Evolutionary conservation across 768 basidiomycete genomes (phyloP), one percentile per base, ranked within the genome.

Genomic region (Kwoniella dejecticola): DNA sequence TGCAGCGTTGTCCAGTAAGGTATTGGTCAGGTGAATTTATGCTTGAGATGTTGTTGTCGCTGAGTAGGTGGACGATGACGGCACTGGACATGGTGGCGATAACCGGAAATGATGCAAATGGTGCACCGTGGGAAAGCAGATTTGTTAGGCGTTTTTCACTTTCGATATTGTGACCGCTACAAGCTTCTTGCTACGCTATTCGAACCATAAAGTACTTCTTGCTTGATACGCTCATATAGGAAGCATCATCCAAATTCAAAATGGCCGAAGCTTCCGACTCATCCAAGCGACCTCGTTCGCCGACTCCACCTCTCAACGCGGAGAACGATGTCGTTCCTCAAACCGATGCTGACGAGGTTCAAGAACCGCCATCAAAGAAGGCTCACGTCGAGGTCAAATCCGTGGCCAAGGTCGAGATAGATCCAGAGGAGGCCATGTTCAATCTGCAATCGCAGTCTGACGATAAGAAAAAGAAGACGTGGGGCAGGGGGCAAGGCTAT

Each of bases 361-460:
- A 15, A 23, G 21, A 31, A 36, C 58, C 58, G 8, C 49, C 57
- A n/a, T 26, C 42, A 24, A 60, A 60, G 27, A 62, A 55, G 21
- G 44, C 52, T 5, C 60, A 62, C 30, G 24, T 62, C 52, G 60
- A 62, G 11, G 23, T 54, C 52, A 4, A 49, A 46, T 26, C n/a
- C n/a, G n/a, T n/a, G n/a, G 36, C 23, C 15, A 44, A 55, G 13
- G 42, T 47, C 17, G 41, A 52, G 13, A 26, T 62, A 0, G 49
- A 62, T 30, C 52, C 60, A 3, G 60, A 62, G 26, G 60, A 62
- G 30, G 60, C 60, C 24, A 53, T 62, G 45, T 62, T 62, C 52
- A 62, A 62, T 27, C 38, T 42, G 15, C 29, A 29, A 21, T 31
- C 45, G 12, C 44, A 42, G 26, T 21, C 45, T 19, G 58, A 42